Evolutionary conservation across 73 alveolate species (phyloP), one percentile per base, ranked within the genome.

Genomic region (Paramecium sonneborni): DNA sequence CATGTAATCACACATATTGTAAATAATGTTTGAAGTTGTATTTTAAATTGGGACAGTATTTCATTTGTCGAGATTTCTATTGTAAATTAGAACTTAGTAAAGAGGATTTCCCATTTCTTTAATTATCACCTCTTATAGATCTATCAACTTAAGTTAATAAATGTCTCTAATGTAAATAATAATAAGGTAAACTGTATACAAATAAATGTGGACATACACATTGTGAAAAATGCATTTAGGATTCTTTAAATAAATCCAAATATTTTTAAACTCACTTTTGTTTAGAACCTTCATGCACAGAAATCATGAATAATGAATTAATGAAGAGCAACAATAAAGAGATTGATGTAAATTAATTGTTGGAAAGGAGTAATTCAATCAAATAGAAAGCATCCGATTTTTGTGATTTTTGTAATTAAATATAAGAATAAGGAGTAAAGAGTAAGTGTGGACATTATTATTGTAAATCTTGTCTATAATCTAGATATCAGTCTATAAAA

Each of bases 51-150:
- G 87, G 87, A 74, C n/a, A 12, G 12, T 39, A 34, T 20, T 74
- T 74, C 7, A 74, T 37, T 37, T 74, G 87, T 74, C 2, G 87
- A 74, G 87, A 74, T 39, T 74, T 74, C 57, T 74, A 28, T 74
- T 74, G 87, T 18, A 39, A 39, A 74, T 12, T 21, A 37, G 67
- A 74, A 74, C 57, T 74, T 5, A 23, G 67, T 35, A 74, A 23
- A 37, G 87, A 74, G 8, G 87, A 74, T 37, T 74, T 74, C 10
- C 87, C 87, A 74, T 74, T 74, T 37, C 44, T 74, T 10, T 37
- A 74, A 34, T 62, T 62, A 34, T 74, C 67, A 5, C 87, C 87
- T 18, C 23, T 37, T 7, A 37, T 39, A 21, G 87, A 74, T 6
- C 21, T 67, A 3, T 28, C 1, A 3, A 20, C 18, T 5, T 21